Evolutionary conservation across 768 basidiomycete species (phyloP).

Genomic region (Xanthoconium stramineum): DNA sequence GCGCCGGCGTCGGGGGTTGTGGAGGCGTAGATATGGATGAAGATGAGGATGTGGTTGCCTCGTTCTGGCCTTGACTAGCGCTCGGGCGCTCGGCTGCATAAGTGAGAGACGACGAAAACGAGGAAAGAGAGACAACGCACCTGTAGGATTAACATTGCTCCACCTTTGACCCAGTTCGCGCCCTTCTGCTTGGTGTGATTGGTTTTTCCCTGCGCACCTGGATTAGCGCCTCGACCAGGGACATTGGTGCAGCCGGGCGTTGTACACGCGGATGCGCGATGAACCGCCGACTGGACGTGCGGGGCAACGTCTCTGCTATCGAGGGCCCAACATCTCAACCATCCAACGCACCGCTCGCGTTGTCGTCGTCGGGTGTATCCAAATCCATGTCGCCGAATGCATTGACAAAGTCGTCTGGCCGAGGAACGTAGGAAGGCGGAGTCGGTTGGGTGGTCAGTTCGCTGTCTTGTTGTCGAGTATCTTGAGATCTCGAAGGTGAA

Average conservation of each 20-base stretch:
- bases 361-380: neutral
- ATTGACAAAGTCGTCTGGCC: conserved; percentile 14
- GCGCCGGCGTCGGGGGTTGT: neutral
- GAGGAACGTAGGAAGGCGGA: conserved; percentile 1
- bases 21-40: neutral
- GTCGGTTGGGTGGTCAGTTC: neutral
- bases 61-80: neutral
- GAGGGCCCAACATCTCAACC: conserved; percentile 9
- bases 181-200: neutral
- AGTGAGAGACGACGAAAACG: neutral
- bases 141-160: neutral
- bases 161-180: neutral
- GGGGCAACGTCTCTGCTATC: neutral
- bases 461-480: neutral
- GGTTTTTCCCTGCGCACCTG: conserved; percentile 10
- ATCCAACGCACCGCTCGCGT: too few species aligned
- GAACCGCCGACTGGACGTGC: conserved; percentile 8
- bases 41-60: too few species aligned
- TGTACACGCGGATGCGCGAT: conserved; percentile 27
- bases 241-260: conserved; percentile 7
- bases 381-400: conserved; percentile 14
- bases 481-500: neutral
- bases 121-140: neutral
- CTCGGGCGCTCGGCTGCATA: neutral
- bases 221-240: conserved; percentile 23